Conservation (phyloP, 106 monocot species). For the Acanthochlamys bracteata region DNA sequence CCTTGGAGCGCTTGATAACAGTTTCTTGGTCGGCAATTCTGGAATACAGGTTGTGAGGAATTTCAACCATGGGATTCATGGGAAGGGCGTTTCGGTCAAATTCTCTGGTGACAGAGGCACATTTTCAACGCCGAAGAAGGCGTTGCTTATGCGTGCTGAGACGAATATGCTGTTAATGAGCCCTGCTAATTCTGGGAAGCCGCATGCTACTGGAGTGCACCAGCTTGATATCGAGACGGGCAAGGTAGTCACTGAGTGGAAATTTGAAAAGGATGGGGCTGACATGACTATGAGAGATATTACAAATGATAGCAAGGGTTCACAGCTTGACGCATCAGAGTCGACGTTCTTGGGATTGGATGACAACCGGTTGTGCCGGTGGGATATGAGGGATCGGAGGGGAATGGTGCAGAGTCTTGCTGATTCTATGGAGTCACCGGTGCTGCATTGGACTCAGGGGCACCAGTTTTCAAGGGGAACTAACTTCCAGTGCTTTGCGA, state of each 20-base stretch:
- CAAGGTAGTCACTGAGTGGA: constrained; percentile 76
- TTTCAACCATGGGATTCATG: constrained; percentile 78
- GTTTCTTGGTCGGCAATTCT: constrained; percentile 66
- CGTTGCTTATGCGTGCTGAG: constrained; percentile 72
- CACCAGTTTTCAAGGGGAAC: constrained; percentile 87
- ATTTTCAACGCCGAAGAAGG: constrained; percentile 63
- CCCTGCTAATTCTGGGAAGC: constrained; percentile 42
- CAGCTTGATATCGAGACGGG: constrained; percentile 87
- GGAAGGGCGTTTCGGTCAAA: constrained; percentile 66
- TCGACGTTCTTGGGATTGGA: constrained; percentile 85
- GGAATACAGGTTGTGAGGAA: constrained; percentile 82
- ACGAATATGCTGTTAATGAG: constrained; percentile 90
- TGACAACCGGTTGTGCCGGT: constrained; percentile 73
- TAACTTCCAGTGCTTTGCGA: constrained; percentile 88
- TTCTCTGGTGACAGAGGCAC: constrained; percentile 19
- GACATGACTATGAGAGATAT: constrained; percentile 80
- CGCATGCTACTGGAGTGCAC: constrained; percentile 56
- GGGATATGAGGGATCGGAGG: constrained; percentile 80
- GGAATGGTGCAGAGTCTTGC: constrained; percentile 73
- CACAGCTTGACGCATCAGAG: constrained; percentile 73
- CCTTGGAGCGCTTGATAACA: constrained; percentile 69
- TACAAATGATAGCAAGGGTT: constrained; percentile 73
- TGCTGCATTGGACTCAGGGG: constrained; percentile 85
- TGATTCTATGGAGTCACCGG: constrained; percentile 35
- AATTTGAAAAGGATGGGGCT: constrained; percentile 82